Evolutionary conservation across 208 protist genomes (phyloP).

Genomic region (Leishmania tarentolae): DNA sequence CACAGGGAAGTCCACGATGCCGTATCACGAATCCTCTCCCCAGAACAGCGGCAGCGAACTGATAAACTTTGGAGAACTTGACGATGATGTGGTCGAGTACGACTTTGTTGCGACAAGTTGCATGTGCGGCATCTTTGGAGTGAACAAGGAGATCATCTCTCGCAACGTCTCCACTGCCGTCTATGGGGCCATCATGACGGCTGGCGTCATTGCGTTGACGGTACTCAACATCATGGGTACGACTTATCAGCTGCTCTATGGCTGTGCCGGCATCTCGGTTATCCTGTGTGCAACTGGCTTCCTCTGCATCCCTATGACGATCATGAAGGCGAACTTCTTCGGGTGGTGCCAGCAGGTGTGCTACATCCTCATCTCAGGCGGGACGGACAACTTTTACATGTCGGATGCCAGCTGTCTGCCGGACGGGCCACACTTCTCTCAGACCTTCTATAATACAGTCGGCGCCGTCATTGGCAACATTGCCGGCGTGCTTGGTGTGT

Average conservation of each 20-base stretch:
- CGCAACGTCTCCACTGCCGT: slow-evolving; percentile 32
- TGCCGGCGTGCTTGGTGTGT: slow-evolving; percentile 42
- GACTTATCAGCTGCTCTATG: slow-evolving; percentile 37
- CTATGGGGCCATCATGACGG: slow-evolving; percentile 44
- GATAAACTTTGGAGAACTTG: neutral
- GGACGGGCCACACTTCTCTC: slow-evolving; percentile 36
- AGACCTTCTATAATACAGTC: slow-evolving; percentile 42
- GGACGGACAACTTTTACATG: slow-evolving; percentile 60
- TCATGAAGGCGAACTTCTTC: slow-evolving; percentile 53
- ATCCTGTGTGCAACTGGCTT: slow-evolving; percentile 40
- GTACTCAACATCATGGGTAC: slow-evolving; percentile 38
- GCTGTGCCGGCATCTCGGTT: slow-evolving; percentile 28
- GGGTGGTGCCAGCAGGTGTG: slow-evolving; percentile 37
- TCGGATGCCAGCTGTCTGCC: slow-evolving; percentile 37
- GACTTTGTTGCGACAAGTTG: slow-evolving; percentile 1
- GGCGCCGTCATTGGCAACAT: slow-evolving; percentile 38
- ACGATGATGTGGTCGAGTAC: neutral
- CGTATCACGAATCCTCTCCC: neutral
- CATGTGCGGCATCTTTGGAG: slow-evolving; percentile 28
- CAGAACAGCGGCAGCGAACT: neutral
- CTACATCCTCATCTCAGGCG: slow-evolving; percentile 49
- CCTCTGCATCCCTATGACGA: slow-evolving; percentile 35
- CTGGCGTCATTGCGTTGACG: slow-evolving; percentile 33
- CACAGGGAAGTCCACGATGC: slow-evolving; percentile 1
- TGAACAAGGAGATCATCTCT: slow-evolving; percentile 38